Conservation (phyloP, 2,329 filamentous ascomycete species). For the Fusarium napiforme region DNA sequence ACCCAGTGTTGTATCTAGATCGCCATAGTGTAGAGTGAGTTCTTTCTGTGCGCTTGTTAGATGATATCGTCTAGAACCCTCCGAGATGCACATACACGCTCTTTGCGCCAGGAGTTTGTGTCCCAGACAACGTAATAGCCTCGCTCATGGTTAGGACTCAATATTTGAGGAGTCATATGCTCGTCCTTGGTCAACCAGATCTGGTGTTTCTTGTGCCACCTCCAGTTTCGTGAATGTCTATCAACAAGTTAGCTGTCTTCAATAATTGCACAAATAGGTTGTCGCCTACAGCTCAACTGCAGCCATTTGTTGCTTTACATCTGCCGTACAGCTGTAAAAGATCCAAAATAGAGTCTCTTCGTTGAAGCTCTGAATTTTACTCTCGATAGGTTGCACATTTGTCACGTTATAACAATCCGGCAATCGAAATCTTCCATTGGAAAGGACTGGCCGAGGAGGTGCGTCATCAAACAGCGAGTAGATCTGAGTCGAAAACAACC, state of each 20-base stretch:
- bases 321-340: slow-evolving; percentile 73
- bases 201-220: slow-evolving; percentile 75
- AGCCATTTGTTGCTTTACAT: slow-evolving; percentile 71
- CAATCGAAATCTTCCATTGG: slow-evolving; percentile 62
- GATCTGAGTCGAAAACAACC: slow-evolving; percentile 67
- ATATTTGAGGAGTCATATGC: slow-evolving; percentile 69
- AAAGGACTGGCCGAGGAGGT: slow-evolving; percentile 66
- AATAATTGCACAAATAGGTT: neutral
- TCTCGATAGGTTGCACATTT: slow-evolving; percentile 73
- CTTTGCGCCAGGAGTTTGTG: slow-evolving; percentile 69
- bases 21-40: slow-evolving; percentile 69
- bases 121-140: slow-evolving; percentile 76
- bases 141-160: slow-evolving; percentile 69
- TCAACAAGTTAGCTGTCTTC: slow-evolving; percentile 5
- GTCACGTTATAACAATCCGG: slow-evolving; percentile 75
- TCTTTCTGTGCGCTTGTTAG: slow-evolving; percentile 59
- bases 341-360: slow-evolving; percentile 77
- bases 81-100: slow-evolving; percentile 61
- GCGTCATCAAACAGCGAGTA: slow-evolving; percentile 71
- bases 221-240: slow-evolving; percentile 72
- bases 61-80: slow-evolving; percentile 23
- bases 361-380: slow-evolving; percentile 73
- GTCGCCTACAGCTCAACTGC: slow-evolving; percentile 69
- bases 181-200: slow-evolving; percentile 77
- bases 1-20: slow-evolving; percentile 64